Evolutionary conservation across 1,284 basidiomycete species (phyloP), one percentile per base, ranked within the genome.

Genomic region (Marasmius oreades): DNA sequence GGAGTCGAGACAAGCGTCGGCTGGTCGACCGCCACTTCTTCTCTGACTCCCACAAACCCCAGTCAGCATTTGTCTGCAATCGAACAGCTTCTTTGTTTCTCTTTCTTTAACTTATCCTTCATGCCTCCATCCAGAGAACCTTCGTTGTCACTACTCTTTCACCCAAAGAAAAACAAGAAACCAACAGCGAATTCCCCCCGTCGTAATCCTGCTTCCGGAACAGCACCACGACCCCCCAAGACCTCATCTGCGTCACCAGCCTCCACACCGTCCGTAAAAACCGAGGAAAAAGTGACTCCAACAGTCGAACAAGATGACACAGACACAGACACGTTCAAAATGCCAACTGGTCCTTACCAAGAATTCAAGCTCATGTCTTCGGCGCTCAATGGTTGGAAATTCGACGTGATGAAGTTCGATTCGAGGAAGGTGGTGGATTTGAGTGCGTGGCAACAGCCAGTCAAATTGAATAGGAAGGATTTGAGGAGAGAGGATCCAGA

Each of bases 401-500:
- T 90, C 76, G 88, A 90, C 69, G 84, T 90, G 55, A 88, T 90
- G 85, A 90, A 90, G 70, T 89, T 90, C 67, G 87, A 90, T 67
- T 83, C 85, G 48, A 79, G 86, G 57, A 86, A 85, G 64, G 70
- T 77, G 16, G 73, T 89, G 52, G 88, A 91, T 63, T 77, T 90
- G 58, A 76, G 75, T 53, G 68, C 70, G 24, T 91, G 89, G 88
- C 68, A 74, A 46, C 70, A 70, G 55, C 92, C 92, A 6, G 84
- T 94, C 66, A 92, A 90, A 73, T 76, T 94, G 61, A 94, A 94
- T 69, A 78, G 92, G 64, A 94, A 93, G 72, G 90, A 94, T 64
- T 70, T 86, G 58, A 75, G 82, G 61, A 75, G 79, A 55, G 80
- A 83, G 51, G 80, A 81, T 22, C 63, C 69, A 16, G 61, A 66